Evolutionary conservation across 768 basidiomycete genomes (phyloP).

Genomic region (Psilocybe sp.): DNA sequence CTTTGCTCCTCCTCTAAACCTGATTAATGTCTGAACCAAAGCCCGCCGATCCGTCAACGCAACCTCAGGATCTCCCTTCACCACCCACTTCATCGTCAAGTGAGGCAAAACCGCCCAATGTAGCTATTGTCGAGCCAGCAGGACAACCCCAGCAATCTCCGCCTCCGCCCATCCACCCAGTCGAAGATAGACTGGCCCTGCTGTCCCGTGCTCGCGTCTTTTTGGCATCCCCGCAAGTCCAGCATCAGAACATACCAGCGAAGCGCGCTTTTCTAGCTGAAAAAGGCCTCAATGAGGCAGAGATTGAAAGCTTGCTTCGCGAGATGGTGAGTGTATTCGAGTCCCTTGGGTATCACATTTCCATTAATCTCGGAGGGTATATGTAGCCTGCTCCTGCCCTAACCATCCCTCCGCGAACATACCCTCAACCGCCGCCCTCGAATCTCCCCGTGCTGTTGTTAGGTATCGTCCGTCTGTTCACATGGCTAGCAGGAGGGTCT

Average conservation of each 20-base stretch:
- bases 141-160: not conserved
- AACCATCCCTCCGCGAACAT: slow-evolving; percentile 65
- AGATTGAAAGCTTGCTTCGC: slow-evolving; percentile 57
- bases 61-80: too few relatives aligned
- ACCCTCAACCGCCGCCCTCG: slow-evolving; percentile 69
- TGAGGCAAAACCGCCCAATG: not conserved
- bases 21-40: too few relatives aligned
- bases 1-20: too few relatives aligned
- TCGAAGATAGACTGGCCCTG: slow-evolving; percentile 30
- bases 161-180: slow-evolving; percentile 1
- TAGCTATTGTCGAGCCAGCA: not conserved
- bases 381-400: slow-evolving; percentile 38
- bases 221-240: slow-evolving; percentile 62
- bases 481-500: slow-evolving; percentile 68
- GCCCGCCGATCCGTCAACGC: too few relatives aligned
- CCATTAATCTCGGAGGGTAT: not conserved
- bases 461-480: slow-evolving; percentile 56
- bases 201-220: slow-evolving; percentile 60
- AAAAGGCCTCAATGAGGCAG: slow-evolving; percentile 63
- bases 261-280: slow-evolving; percentile 67
- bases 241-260: slow-evolving; percentile 48
- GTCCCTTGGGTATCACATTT: not conserved
- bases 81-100: too few relatives aligned
- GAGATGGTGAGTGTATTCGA: slow-evolving; percentile 43
- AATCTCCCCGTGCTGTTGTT: slow-evolving; percentile 65